Percentiles rank a stretch among this genome's conserved stretches.
Conservation (phyloP, 2,329 filamentous ascomycete genomes). For the Talaromyces sp. region DNA sequence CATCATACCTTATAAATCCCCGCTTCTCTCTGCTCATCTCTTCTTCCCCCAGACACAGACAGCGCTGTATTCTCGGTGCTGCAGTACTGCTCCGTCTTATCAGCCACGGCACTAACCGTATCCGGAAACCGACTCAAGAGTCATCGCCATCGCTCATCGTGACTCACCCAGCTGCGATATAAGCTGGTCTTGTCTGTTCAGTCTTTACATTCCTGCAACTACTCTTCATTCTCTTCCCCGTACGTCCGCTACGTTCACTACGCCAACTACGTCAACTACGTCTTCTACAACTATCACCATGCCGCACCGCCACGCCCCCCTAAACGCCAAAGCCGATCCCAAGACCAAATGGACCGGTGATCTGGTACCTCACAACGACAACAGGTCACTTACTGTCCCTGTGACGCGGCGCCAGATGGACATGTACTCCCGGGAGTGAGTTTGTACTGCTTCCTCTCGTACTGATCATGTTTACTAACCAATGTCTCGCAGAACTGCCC, state of each 20-base stretch:
- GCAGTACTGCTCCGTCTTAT: not conserved
- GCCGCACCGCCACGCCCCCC: not conserved
- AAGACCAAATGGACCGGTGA: not conserved
- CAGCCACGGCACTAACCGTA: not conserved
- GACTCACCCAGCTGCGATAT: not conserved
- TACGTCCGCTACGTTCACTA: constrained; percentile 11
- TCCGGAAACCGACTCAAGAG: not conserved
- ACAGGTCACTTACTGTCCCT: not conserved
- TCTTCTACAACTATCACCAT: not conserved
- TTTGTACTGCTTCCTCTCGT: not conserved
- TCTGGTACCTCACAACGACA: not conserved
- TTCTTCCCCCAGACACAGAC: not conserved
- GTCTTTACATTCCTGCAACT: not conserved
- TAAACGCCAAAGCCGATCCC: not conserved
- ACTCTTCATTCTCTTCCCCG: constrained; percentile 5
- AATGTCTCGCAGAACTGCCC: not conserved
- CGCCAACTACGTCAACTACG: not conserved
- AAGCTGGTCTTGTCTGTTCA: too few species aligned
- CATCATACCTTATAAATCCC: not conserved
- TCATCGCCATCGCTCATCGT: not conserved
- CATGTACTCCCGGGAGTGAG: not conserved
- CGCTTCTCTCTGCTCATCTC: not conserved
- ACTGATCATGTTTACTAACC: not conserved
- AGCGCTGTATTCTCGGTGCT: not conserved
- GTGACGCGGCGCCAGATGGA: not conserved